phyloP scores from a whole-genome alignment of 2,329 filamentous ascomycete genomes.

The Trichoderma sp. region DNA sequence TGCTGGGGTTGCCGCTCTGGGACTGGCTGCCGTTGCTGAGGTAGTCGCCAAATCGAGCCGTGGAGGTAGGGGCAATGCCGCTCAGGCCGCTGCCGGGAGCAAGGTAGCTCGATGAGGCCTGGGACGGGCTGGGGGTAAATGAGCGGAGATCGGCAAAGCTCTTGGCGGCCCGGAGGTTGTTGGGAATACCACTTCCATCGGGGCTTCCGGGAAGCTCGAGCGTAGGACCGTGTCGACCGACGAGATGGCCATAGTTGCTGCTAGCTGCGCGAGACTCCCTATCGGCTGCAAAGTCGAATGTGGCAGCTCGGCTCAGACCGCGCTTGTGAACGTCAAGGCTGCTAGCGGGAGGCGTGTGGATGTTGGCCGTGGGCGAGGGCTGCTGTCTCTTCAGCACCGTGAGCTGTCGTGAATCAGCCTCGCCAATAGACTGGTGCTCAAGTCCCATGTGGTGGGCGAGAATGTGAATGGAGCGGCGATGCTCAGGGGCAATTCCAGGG shows the following conservation, averaged over 20 bases:
- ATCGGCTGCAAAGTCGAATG: slow-evolving; percentile 88
- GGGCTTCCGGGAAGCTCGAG: slow-evolving; percentile 83
- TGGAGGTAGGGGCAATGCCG: slow-evolving; percentile 45
- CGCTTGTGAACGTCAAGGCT: slow-evolving; percentile 76
- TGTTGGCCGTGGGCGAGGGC: slow-evolving; percentile 48
- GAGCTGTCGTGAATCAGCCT: slow-evolving; percentile 82
- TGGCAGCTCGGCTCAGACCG: slow-evolving; percentile 88
- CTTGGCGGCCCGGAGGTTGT: slow-evolving; percentile 88
- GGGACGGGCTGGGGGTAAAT: slow-evolving; percentile 91
- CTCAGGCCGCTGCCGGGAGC: slow-evolving; percentile 47
- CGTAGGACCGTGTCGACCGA: slow-evolving; percentile 81
- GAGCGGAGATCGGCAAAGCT: slow-evolving; percentile 94
- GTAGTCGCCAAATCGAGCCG: slow-evolving; percentile 47
- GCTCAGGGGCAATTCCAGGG: slow-evolving; percentile 72
- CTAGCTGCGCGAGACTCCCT: slow-evolving; percentile 64
- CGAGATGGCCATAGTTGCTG: slow-evolving; percentile 66
- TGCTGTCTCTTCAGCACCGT: slow-evolving; percentile 75
- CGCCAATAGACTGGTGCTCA: slow-evolving; percentile 85
- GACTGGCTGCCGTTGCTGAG: slow-evolving; percentile 37
- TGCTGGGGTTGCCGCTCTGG: slow-evolving; percentile 34
- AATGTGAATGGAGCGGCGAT: slow-evolving; percentile 88
- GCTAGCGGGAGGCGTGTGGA: slow-evolving; percentile 60
- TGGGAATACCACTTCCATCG: slow-evolving; percentile 58
- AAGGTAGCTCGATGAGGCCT: slow-evolving; percentile 74
- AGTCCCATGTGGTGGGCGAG: slow-evolving; percentile 93